A percentile compares a stretch with the other conserved stretches of the same genome.
These are phyloP conservation scores for Candida anglica DNA, from an alignment of 805 yeast species.

Conservation along the genomic window DNA sequence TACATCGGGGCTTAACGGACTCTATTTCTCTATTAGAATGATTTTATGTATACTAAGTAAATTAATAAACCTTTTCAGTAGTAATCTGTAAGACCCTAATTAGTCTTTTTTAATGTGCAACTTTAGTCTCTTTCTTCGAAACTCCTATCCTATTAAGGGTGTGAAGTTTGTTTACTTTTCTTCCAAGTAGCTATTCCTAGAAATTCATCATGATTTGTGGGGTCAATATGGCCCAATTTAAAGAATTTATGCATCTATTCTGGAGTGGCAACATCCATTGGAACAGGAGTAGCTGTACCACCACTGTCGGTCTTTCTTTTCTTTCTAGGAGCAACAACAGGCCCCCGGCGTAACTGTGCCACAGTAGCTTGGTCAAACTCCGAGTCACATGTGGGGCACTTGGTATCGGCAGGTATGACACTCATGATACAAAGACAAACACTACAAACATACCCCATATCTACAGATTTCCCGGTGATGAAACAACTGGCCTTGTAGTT, in stretches of 20 bases:
- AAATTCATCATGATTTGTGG: no score
- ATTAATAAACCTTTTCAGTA: no score
- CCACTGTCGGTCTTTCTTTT: constrained; percentile 27
- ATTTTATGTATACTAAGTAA: no score
- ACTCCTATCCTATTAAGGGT: no score
- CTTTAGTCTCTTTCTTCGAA: no score
- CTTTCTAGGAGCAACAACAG: constrained; percentile 44
- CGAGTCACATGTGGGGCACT: constrained; percentile 86
- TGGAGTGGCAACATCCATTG: constrained; percentile 4
- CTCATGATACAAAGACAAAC: constrained; percentile 85
- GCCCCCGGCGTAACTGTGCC: constrained; percentile 54
- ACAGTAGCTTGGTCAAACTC: constrained; percentile 65
- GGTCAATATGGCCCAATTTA: no score
- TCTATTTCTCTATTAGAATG: constrained; percentile 4
- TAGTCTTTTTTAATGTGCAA: no score
- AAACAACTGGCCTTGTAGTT: constrained; percentile 96
- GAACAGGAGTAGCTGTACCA: constrained; percentile 23
- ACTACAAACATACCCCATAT: constrained; percentile 91
- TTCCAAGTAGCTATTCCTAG: no score
- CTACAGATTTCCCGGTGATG: constrained; percentile 84
- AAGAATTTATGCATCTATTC: no score
- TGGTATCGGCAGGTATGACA: constrained; percentile 57
- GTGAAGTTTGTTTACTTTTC: no score
- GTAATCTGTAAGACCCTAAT: no score
- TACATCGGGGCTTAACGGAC: constrained; percentile 21